Conservation (phyloP, 2,329 filamentous ascomycete species). For the Neonectria sp. region DNA sequence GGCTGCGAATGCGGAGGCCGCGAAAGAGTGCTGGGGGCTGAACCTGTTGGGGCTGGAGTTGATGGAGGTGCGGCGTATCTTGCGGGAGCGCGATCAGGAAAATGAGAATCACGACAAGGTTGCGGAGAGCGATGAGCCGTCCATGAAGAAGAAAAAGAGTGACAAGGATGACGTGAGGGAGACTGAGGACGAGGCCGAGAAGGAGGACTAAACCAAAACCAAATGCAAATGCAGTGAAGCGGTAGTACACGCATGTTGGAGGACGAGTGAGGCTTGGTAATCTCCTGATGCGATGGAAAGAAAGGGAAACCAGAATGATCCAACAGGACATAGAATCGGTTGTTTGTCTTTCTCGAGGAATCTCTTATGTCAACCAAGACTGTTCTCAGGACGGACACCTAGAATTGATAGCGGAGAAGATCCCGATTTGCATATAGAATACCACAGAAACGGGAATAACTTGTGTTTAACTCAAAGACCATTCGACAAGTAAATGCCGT, state of each 20-base stretch:
- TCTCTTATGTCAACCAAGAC: neutral
- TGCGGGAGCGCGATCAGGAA: slow-evolving; percentile 60
- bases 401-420: neutral
- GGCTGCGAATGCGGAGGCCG: slow-evolving; percentile 62
- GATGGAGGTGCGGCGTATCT: slow-evolving; percentile 68
- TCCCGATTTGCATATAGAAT: neutral
- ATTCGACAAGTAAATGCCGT: slow-evolving; percentile 7
- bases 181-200: neutral
- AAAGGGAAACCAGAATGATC: slow-evolving; percentile 11
- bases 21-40: slow-evolving; percentile 70
- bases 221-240: neutral
- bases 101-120: neutral
- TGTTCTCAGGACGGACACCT: neutral
- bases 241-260: neutral
- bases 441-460: neutral
- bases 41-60: slow-evolving; percentile 76
- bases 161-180: slow-evolving; percentile 6
- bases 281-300: slow-evolving; percentile 25
- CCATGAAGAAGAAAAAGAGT: slow-evolving; percentile 15
- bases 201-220: neutral
- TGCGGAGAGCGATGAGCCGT: neutral
- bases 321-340: neutral
- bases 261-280: neutral
- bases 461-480: neutral
- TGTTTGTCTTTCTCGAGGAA: neutral